Percentiles rank a stretch among this genome's conserved stretches.
phyloP scores from a whole-genome alignment of 1,284 basidiomycete species.

The Prillingera fragicola region DNA sequence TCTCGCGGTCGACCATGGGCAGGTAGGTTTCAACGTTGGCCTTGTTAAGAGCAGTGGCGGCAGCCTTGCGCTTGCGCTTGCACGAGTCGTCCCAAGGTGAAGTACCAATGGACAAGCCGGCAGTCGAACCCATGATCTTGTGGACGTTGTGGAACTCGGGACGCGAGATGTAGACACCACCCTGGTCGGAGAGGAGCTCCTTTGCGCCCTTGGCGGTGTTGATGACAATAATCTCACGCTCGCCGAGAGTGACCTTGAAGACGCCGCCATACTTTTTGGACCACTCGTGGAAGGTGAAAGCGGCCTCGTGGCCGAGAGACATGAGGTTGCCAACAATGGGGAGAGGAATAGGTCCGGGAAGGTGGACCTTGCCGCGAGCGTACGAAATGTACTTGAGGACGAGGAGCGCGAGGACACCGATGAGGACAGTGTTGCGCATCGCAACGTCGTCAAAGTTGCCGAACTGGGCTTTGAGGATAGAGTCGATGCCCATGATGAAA shows the following conservation, averaged over 20 bases:
- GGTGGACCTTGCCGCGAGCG: conserved; percentile 16
- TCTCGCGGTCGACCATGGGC: conserved; percentile 19
- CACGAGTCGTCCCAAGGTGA: conserved; percentile 21
- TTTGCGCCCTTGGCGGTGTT: conserved; percentile 18
- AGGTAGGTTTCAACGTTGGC: conserved; percentile 13
- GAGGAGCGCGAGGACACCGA: conserved; percentile 9
- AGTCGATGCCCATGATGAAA: no score
- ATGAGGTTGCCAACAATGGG: conserved; percentile 18
- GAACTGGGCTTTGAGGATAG: no score
- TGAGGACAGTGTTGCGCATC: no score
- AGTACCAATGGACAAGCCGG: conserved; percentile 17
- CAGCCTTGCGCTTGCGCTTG: conserved; percentile 19
- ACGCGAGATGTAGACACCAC: conserved; percentile 16
- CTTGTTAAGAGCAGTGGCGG: conserved; percentile 17
- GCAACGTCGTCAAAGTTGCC: no score
- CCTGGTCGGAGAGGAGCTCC: conserved; percentile 18
- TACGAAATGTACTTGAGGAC: conserved; percentile 12
- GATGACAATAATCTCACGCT: conserved; percentile 20
- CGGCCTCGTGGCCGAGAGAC: conserved; percentile 11
- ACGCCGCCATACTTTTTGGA: conserved; percentile 18
- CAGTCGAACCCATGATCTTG: conserved; percentile 11
- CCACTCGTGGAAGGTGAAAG: conserved; percentile 17
- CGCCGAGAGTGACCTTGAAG: conserved; percentile 20
- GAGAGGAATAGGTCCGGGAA: conserved; percentile 10
- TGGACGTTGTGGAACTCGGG: conserved; percentile 20